Evolutionary conservation across 495 filamentous ascomycete genomes (phyloP).

Genomic region (Xylaria flabelliformis): DNA sequence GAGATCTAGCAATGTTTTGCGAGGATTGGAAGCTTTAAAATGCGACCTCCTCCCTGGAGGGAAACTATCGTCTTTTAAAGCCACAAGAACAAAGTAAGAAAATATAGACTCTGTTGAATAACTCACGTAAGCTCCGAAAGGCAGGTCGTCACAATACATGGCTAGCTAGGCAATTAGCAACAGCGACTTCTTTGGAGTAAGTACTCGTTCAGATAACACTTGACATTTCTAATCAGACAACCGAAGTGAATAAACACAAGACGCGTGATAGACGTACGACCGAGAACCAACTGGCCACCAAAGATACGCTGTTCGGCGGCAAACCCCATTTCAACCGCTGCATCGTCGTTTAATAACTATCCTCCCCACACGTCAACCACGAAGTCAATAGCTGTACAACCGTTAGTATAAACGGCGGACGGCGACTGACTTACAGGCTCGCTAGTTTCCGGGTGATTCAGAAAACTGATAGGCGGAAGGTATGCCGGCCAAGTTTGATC

Average conservation of each 20-base stretch:
- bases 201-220: neutral
- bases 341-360: neutral
- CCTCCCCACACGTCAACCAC: neutral
- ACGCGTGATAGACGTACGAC: conserved; percentile 10
- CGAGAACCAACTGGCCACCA: neutral
- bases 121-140: conserved; percentile 1
- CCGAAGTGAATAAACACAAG: neutral
- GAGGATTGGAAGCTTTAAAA: neutral
- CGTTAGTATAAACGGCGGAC: neutral
- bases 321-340: conserved; percentile 1
- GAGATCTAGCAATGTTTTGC: neutral
- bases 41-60: neutral
- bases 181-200: neutral
- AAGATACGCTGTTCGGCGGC: conserved; percentile 20
- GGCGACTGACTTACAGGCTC: conserved; percentile 14
- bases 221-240: neutral
- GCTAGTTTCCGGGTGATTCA: accelerated
- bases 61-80: neutral
- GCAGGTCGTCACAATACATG: neutral
- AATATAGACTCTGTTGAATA: neutral
- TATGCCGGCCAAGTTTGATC: neutral
- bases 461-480: neutral
- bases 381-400: neutral
- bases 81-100: neutral
- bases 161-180: neutral